phyloP scores from a whole-genome alignment of 2,329 filamentous ascomycete genomes.

The Bipolaris sorokiniana region DNA sequence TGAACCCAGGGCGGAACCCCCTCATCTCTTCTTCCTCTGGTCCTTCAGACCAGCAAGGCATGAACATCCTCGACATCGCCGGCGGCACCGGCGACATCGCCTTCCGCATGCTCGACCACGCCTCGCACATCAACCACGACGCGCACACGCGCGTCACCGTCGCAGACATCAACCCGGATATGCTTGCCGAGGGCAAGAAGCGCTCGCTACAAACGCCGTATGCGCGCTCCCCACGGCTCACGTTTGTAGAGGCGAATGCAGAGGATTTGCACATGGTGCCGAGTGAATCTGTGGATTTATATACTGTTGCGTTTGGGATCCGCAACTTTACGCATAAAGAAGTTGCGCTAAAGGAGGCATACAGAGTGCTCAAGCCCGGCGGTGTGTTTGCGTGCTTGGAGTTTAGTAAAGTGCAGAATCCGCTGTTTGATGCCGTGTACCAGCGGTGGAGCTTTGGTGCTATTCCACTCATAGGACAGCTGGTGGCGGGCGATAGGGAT shows the following conservation, averaged over 20 bases:
- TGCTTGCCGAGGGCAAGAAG: constrained; percentile 87
- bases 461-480: constrained; percentile 92
- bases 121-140: constrained; percentile 80
- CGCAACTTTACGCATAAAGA: constrained; percentile 95
- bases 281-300: constrained; percentile 80
- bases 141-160: constrained; percentile 83
- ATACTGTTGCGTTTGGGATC: constrained; percentile 97
- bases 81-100: constrained; percentile 98
- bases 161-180: constrained; percentile 93
- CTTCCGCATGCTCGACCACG: constrained; percentile 91
- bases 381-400: constrained; percentile 97
- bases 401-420: constrained; percentile 84
- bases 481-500: constrained; percentile 91
- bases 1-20: constrained; percentile 76
- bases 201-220: constrained; percentile 71
- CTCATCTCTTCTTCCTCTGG: constrained; percentile 43
- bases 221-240: constrained; percentile 60
- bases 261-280: constrained; percentile 73
- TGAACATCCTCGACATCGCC: constrained; percentile 90
- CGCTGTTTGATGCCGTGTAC: constrained; percentile 82
- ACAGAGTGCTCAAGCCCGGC: constrained; percentile 88
- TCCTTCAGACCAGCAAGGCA: constrained; percentile 53
- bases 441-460: constrained; percentile 95
- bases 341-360: constrained; percentile 79
- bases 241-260: constrained; percentile 89